A percentile compares a stretch with the other conserved stretches of the same genome.
phyloP scores from a whole-genome alignment of 495 filamentous ascomycete species.

The Talaromyces wortmannii region DNA sequence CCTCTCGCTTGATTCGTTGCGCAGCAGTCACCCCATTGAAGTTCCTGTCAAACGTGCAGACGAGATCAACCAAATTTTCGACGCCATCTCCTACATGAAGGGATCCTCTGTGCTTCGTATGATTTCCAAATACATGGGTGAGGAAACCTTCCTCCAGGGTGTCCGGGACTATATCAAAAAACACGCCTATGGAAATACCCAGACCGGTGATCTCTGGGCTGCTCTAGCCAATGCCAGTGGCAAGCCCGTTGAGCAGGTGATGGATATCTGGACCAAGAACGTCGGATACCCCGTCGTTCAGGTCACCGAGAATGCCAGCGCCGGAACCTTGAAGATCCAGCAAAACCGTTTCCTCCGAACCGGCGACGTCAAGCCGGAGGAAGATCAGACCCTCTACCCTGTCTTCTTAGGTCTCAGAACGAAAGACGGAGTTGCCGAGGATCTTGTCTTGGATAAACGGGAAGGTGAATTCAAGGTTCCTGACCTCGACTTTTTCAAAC shows the following conservation, averaged over 20 bases:
- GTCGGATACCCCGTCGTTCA: slow-evolving; percentile 60
- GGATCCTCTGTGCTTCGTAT: slow-evolving; percentile 93
- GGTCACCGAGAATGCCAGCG: slow-evolving; percentile 45
- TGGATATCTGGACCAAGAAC: slow-evolving; percentile 66
- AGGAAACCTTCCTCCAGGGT: slow-evolving; percentile 90
- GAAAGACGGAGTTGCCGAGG: slow-evolving; percentile 49
- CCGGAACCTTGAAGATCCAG: slow-evolving; percentile 46
- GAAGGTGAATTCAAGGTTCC: slow-evolving; percentile 65
- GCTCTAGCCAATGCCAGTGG: slow-evolving; percentile 85
- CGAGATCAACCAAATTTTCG: slow-evolving; percentile 98
- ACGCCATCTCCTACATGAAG: slow-evolving; percentile 96
- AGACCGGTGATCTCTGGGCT: slow-evolving; percentile 87
- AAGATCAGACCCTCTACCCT: slow-evolving; percentile 65
- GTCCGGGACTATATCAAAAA: slow-evolving; percentile 89
- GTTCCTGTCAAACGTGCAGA: slow-evolving; percentile 92
- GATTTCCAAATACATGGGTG: slow-evolving; percentile 93
- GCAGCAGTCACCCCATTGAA: slow-evolving; percentile 95
- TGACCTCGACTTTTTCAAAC: slow-evolving; percentile 58
- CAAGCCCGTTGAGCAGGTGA: slow-evolving; percentile 72
- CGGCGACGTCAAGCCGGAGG: slow-evolving; percentile 58
- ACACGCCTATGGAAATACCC: slow-evolving; percentile 70
- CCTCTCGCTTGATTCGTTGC: slow-evolving; percentile 78
- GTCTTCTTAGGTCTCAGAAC: slow-evolving; percentile 55
- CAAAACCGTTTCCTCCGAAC: slow-evolving; percentile 65
- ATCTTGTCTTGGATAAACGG: slow-evolving; percentile 60